Evolutionary conservation across 495 filamentous ascomycete species (phyloP), one percentile per base, ranked within the genome.

Genomic region (Tetracladium setigerum): DNA sequence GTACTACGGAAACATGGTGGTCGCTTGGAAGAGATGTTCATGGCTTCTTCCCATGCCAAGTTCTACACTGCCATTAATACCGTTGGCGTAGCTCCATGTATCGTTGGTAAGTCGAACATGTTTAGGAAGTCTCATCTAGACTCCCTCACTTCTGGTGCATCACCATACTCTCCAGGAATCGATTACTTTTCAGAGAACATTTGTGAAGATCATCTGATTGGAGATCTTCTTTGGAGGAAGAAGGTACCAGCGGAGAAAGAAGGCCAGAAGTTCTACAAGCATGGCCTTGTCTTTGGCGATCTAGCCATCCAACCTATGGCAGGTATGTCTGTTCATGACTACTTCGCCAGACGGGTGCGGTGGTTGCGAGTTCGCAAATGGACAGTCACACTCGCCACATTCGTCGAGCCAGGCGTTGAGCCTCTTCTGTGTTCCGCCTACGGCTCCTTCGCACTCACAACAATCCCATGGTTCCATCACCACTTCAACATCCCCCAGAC

Each of bases 61-160:
- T 95, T 99, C 74, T 99, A 99, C 69, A 86, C 84, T 16, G 92
- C 91, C 47, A 97, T 97, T 74, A 95, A 96, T 69, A 89, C 89
- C 5, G 86, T 95, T 18, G 72, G 82, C 14, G 69, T 97, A 47
- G 91, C 92, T 0, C 90, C 94, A 5, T 97, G 94, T 64, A 87
- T 94, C 45, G 86, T 97, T 5, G 92, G 92, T 19, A 99, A 99
- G 67, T 94, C 87, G 44, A 97, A 92, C 66, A 95, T 99, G 86
- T 97, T 97, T 71, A 86, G 92, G 22, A 84, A 83, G 40, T 90
- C 89, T 0, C 91, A 99, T 57, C 79, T 99, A 19, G 46, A 53
- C 37, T 55, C 66, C 42, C 62, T 73, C 54, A 61, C 64, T 27
- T 53, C 74, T 56, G 50, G 67, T 53, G 60, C 73, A 44, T 55